Evolutionary conservation across 768 basidiomycete species (phyloP), one percentile per base, ranked within the genome.

Genomic region (Macrolepiota dolichaula): DNA sequence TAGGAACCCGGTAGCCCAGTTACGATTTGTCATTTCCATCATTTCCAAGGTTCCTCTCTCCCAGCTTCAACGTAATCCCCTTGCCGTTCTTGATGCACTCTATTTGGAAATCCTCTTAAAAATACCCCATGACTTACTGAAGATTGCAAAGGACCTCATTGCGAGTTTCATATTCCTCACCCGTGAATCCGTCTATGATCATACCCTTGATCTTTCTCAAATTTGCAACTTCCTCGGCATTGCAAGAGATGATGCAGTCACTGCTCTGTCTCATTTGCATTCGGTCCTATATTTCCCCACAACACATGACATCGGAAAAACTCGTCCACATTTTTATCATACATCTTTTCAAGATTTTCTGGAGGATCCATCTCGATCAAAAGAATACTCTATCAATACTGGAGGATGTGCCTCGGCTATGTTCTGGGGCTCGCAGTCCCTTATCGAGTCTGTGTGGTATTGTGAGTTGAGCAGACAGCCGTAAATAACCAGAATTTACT

Each of bases 21-120:
- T 61, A 4, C 50, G 52, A 17, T 61, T 44, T 37, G 56, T 61
- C 15, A 50, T 63, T 15, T 46, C 44, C 2, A 44, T 32, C n/a
- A 25, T 57, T n/a, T 35, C 35, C 7, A 53, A 53, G 10, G 6
- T 53, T 15, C 6, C 17, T 2, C 6, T 53, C 22, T 19, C 32
- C 35, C 22, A 4, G 3, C 9, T 37, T 37, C 35, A 38, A 17
- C 42, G 32, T 7, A 29, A 51, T 22, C 55, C 62, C 2, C 27
- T 59, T 35, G 44, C 38, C n/a, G 29, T 29, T 22, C 62, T 59
- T 37, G 62, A 63, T 44, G 37, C 7, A 29, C 47, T 63, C 17
- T 63, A 63, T 32, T 24, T 25, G 15, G 49, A n/a, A 11, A 55
- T 61, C 27, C 52, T 61, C 13, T 38, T 36, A 19, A 36, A 25